Evolutionary conservation across 306 rosid genomes (phyloP).

Genomic region (Betula pendula): DNA sequence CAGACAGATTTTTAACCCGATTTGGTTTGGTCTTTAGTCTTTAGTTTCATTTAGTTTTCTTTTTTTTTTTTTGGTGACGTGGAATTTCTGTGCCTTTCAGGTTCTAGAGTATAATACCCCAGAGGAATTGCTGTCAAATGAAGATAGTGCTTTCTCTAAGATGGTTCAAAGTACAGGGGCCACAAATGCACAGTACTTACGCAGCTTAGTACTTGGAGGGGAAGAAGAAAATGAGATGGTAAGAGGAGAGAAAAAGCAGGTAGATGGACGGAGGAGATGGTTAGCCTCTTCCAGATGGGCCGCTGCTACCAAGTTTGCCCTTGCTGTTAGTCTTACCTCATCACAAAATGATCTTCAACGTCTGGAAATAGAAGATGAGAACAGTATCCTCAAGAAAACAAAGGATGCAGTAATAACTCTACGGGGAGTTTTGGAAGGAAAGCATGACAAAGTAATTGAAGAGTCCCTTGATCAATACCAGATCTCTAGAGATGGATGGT

Average conservation of each 20-base stretch:
- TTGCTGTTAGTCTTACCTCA: slow-evolving; percentile 66
- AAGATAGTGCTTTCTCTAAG: slow-evolving; percentile 65
- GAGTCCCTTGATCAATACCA: slow-evolving; percentile 42
- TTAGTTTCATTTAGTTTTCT: slow-evolving; percentile 19
- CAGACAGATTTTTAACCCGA: slow-evolving; percentile 4
- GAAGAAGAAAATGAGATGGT: slow-evolving; percentile 21
- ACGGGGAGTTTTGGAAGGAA: slow-evolving; percentile 77
- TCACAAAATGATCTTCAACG: slow-evolving; percentile 63
- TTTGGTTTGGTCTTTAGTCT: not conserved
- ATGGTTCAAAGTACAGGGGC: slow-evolving; percentile 90
- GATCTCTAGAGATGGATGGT: slow-evolving; percentile 66
- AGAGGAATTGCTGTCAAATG: slow-evolving; percentile 49
- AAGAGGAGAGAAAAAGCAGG: slow-evolving; percentile 23
- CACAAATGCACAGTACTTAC: slow-evolving; percentile 74
- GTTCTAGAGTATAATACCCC: slow-evolving; percentile 70
- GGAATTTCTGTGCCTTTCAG: slow-evolving; percentile 32
- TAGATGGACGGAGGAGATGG: slow-evolving; percentile 34
- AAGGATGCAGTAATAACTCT: slow-evolving; percentile 67
- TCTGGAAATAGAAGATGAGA: slow-evolving; percentile 30
- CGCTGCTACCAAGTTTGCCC: slow-evolving; percentile 66
- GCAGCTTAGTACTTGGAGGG: slow-evolving; percentile 49
- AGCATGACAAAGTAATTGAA: slow-evolving; percentile 65
- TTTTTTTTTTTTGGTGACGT: not conserved
- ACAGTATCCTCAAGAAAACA: slow-evolving; percentile 50
- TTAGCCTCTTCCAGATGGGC: slow-evolving; percentile 58